These are phyloP conservation scores for Backusella luteola DNA, from an alignment of 192 early-diverging fungal genomes.

Conservation along the genomic window DNA sequence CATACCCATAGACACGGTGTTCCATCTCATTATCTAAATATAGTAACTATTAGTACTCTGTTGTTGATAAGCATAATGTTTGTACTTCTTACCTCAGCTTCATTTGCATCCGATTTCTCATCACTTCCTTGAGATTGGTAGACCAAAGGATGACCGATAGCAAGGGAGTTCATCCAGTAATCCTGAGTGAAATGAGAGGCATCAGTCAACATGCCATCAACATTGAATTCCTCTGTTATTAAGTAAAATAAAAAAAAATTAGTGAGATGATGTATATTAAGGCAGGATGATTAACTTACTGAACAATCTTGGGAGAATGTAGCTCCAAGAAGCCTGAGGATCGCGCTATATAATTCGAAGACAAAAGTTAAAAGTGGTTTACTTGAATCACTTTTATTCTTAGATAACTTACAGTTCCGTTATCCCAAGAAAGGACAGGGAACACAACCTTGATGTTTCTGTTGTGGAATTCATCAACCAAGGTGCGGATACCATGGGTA, in stretches of 20 bases:
- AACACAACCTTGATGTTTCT: constrained; percentile 12
- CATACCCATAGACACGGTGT: constrained; percentile 23
- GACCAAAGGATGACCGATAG: constrained; percentile 24
- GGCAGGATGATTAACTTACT: neutral
- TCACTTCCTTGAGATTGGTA: constrained; percentile 1
- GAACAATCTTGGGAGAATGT: constrained; percentile 22
- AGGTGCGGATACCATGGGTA: constrained; percentile 12
- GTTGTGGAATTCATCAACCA: constrained; percentile 18
- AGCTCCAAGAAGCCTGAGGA: constrained; percentile 24
- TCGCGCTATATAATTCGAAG: constrained; percentile 8
- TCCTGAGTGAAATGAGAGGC: constrained; percentile 19
- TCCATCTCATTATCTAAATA: constrained; percentile 13
- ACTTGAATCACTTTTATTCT: neutral
- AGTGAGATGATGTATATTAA: neutral
- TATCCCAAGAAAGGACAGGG: constrained; percentile 17
- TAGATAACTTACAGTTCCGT: constrained; percentile 21
- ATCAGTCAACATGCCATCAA: constrained; percentile 23
- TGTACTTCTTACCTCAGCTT: neutral
- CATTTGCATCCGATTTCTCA: neutral
- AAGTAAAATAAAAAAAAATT: neutral
- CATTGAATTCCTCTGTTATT: constrained; percentile 22
- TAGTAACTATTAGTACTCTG: neutral
- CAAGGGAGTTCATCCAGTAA: constrained; percentile 23
- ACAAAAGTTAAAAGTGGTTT: neutral
- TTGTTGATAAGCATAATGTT: neutral